A percentile compares a stretch with the other conserved stretches of the same genome.
Evolutionary conservation across 2,329 filamentous ascomycete species (phyloP).

Genomic region (Pseudophaeomoniella oleicola): DNA sequence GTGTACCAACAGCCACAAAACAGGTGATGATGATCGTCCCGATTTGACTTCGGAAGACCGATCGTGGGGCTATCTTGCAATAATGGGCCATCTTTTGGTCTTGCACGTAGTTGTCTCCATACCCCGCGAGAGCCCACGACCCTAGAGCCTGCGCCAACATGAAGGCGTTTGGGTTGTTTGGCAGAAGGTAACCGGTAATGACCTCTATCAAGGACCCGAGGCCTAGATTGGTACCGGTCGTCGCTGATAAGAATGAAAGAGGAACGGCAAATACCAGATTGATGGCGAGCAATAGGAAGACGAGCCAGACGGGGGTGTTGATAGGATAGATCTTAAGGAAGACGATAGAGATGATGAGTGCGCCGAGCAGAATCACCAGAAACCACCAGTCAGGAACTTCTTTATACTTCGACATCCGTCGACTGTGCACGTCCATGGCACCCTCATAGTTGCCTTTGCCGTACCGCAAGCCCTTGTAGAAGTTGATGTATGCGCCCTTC

Average conservation of each 20-base stretch:
- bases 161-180: conserved; percentile 31
- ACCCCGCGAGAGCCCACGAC: conserved; percentile 27
- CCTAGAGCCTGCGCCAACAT: conserved; percentile 33
- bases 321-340: conserved; percentile 22
- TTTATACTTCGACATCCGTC: conserved; percentile 26
- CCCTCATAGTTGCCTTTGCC: conserved; percentile 18
- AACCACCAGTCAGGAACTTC: conserved; percentile 34
- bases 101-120: conserved; percentile 32
- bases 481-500: background rate
- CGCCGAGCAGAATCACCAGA: conserved; percentile 33
- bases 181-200: conserved; percentile 32
- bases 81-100: conserved; percentile 39
- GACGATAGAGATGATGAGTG: conserved; percentile 46
- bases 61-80: conserved; percentile 33
- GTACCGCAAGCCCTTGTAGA: conserved; percentile 14
- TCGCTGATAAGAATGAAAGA: conserved; percentile 31
- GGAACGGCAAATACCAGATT: conserved; percentile 32
- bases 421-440: conserved; percentile 30
- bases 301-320: conserved; percentile 29
- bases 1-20: conserved; percentile 25
- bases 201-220: conserved; percentile 32
- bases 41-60: conserved; percentile 33
- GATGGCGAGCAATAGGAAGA: conserved; percentile 28
- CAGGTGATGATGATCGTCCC: conserved; percentile 32
- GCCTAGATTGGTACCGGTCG: conserved; percentile 30